Conservation (phyloP, 2,329 filamentous ascomycete species). For the Botrytis tulipae region DNA sequence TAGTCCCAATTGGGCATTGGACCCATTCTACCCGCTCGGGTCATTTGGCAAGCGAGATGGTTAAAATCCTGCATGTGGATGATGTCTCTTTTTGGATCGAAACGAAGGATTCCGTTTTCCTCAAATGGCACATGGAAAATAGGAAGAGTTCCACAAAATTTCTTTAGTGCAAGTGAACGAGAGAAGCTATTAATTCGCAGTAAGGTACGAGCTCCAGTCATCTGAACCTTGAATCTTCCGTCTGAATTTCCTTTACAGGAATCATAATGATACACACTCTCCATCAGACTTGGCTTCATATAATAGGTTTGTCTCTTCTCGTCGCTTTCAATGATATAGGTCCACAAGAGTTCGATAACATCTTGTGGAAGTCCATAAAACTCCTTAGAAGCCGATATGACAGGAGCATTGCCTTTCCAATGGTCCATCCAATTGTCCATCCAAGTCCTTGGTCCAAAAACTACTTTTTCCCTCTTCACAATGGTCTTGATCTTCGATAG, state of each 20-base stretch:
- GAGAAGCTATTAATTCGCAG: background rate
- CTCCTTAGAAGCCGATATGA: background rate
- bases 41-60: background rate
- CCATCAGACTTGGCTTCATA: background rate
- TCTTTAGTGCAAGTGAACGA: background rate
- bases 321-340: background rate
- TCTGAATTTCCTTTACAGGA: no score
- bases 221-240: background rate
- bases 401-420: background rate
- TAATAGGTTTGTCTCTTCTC: background rate
- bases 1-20: rapidly evolving
- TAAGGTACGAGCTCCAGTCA: background rate
- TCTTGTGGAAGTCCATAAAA: background rate
- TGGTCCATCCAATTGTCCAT: background rate
- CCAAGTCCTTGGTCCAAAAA: background rate
- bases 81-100: background rate
- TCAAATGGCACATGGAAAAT: background rate
- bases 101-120: background rate
- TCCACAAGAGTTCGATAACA: background rate
- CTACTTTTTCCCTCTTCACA: no score
- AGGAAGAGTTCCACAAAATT: background rate
- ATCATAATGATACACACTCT: background rate
- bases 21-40: background rate
- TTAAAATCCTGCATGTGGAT: background rate
- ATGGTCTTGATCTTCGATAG: no score